phyloP scores from a whole-genome alignment of 1,284 basidiomycete genomes.

The Salmacisia buchloeana region DNA sequence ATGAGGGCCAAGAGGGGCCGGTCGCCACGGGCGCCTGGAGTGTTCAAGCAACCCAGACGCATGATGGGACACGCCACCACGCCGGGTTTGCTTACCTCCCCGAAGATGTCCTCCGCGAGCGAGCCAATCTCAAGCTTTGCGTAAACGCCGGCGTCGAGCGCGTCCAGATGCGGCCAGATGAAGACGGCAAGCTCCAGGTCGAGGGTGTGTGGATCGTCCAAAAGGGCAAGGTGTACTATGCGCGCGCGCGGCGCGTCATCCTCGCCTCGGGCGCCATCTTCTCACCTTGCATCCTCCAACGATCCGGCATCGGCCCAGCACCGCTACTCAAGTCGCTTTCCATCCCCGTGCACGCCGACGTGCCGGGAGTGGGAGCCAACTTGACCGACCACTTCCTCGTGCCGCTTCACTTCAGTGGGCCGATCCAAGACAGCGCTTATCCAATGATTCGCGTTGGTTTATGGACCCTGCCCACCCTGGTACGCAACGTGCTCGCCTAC shows the following conservation, averaged over 20 bases:
- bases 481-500: constrained; percentile 9
- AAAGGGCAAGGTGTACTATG: constrained; percentile 3
- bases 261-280: not conserved
- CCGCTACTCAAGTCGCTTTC: not conserved
- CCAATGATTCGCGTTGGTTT: not conserved
- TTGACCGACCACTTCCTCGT: constrained; percentile 13
- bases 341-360: constrained; percentile 10
- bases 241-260: not conserved
- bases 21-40: constrained; percentile 11
- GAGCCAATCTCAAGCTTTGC: constrained; percentile 10
- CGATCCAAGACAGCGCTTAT: not conserved
- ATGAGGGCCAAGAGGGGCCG: constrained; percentile 5
- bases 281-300: constrained; percentile 9
- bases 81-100: constrained; percentile 16
- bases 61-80: constrained; percentile 12
- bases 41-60: not conserved
- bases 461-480: not conserved
- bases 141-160: constrained; percentile 7
- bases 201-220: constrained; percentile 13
- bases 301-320: constrained; percentile 8
- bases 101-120: constrained; percentile 8
- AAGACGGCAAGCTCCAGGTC: not conserved
- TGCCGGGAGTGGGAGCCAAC: constrained; percentile 6
- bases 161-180: not conserved
- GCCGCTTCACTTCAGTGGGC: constrained; percentile 13